Evolutionary conservation across 257 asterid genomes (phyloP), one percentile per base, ranked within the genome.

Genomic region (Plantago elongata): DNA sequence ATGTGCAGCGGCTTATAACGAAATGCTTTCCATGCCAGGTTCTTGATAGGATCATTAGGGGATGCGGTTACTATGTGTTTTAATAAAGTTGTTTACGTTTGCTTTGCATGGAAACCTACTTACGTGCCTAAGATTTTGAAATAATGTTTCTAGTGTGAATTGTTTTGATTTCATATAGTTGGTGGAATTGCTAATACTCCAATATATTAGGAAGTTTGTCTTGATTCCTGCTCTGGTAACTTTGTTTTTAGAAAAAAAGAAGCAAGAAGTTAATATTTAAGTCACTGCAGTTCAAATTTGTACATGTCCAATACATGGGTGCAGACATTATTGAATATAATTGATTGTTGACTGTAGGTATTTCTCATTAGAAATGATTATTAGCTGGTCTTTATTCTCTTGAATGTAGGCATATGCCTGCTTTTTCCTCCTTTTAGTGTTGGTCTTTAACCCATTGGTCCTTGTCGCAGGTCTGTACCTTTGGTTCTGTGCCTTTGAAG

Each of bases 11-110:
- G 61, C 99, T 89, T 57, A 89, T 92, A 40, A 74, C 73, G 74
- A 84, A 84, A 70, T 86, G 97, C 69, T 92, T 89, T 69, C 91
- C 97, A 38, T 92, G 96, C 73, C 93, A 92, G 99, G 99, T 92
- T 62, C 27, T 34, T 34, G 78, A 71, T 74, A 61, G 65, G 51
- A 54, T 56, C 52, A 46, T 63, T 62, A 16, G 7, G 45, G 12
- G 55, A 43, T 58, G 61, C 40, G 27, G 27, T 22, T 2, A 22
- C 27, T 22, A 22, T 2, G 2, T 34, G 40, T 7, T 34, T 34
- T 34, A 34, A 34, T 5, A 6, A 5, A 34, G 40, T 7, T 34
- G 40, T 34, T 34, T 4, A 34, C 4, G 27, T 22, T 22, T 22
- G 2, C 27, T 22, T 22, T 22, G 27, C 27, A 22, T 22, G 27